A percentile compares a stretch with the other conserved stretches of the same genome.
These are phyloP conservation scores for Litsea cubeba DNA, from an alignment of 164 flowering plant species.

Conservation along the genomic window DNA sequence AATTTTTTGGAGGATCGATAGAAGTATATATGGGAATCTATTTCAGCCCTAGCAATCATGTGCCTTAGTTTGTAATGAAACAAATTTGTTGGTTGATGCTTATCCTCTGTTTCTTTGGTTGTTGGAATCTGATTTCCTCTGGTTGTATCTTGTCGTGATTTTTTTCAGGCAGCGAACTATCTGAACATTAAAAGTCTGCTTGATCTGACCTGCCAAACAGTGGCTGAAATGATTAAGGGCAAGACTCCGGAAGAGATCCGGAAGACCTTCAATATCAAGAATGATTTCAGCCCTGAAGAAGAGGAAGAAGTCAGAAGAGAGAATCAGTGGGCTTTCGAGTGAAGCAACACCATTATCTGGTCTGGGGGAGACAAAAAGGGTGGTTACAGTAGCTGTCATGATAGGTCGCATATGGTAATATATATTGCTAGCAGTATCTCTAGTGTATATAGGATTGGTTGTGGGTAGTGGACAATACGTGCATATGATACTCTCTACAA, in stretches of 20 bases:
- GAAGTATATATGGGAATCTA: no score
- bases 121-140: no score
- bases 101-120: no score
- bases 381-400: no score
- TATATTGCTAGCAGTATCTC: no score
- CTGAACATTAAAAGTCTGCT: constrained; percentile 58
- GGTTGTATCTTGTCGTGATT: neutral
- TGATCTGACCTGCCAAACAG: constrained; percentile 71
- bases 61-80: no score
- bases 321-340: constrained; percentile 76
- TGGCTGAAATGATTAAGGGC: constrained; percentile 74
- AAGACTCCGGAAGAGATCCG: constrained; percentile 66
- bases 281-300: constrained; percentile 69
- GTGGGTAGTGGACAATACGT: neutral
- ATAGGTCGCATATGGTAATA: neutral
- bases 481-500: neutral
- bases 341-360: neutral
- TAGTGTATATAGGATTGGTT: neutral
- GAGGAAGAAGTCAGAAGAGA: constrained; percentile 76
- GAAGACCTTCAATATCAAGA: constrained; percentile 59
- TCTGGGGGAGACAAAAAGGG: neutral
- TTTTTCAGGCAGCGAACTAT: constrained; percentile 58
- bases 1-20: no score
- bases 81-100: no score
- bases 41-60: no score